These are phyloP conservation scores for Terana coerulea DNA, from an alignment of 768 basidiomycete species.

Conservation along the genomic window DNA sequence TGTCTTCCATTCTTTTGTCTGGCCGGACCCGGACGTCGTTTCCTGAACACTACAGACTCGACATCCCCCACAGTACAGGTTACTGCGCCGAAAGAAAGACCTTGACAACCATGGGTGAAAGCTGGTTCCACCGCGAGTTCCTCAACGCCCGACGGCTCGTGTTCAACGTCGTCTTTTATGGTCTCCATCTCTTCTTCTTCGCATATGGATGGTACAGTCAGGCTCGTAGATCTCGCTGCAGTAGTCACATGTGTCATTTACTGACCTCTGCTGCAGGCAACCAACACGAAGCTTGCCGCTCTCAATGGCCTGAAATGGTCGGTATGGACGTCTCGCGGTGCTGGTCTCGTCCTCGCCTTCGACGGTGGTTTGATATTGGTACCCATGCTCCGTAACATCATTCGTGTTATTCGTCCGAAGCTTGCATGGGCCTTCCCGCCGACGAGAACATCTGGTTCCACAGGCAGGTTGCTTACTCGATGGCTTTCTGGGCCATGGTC, in stretches of 20 bases:
- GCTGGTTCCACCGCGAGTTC: slow-evolving; percentile 73
- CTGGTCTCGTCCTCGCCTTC: slow-evolving; percentile 85
- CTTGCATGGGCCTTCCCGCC: slow-evolving; percentile 79
- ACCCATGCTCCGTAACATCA: slow-evolving; percentile 86
- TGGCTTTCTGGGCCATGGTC: slow-evolving; percentile 91
- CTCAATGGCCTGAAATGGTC: slow-evolving; percentile 80
- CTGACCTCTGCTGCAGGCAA: slow-evolving; percentile 37
- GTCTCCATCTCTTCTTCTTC: slow-evolving; percentile 69
- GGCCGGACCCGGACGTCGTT: slow-evolving; percentile 52
- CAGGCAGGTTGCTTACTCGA: slow-evolving; percentile 89
- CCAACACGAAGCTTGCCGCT: slow-evolving; percentile 59
- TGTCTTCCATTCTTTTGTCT: slow-evolving; percentile 23
- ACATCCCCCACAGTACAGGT: neutral
- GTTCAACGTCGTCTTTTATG: slow-evolving; percentile 80
- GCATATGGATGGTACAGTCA: slow-evolving; percentile 88
- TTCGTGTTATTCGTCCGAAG: slow-evolving; percentile 78
- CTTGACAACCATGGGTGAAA: slow-evolving; percentile 50
- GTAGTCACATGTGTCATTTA: slow-evolving; percentile 25
- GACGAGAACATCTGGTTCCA: slow-evolving; percentile 98
- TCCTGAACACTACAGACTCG: slow-evolving; percentile 14
- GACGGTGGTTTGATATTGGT: slow-evolving; percentile 84
- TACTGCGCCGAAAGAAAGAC: slow-evolving; percentile 6
- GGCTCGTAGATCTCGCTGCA: slow-evolving; percentile 39
- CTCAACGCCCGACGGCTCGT: slow-evolving; percentile 56
- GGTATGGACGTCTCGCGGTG: slow-evolving; percentile 89